Evolutionary conservation across 257 asterid species (phyloP), one percentile per base, ranked within the genome.

Genomic region (Fraxinus pennsylvanica): DNA sequence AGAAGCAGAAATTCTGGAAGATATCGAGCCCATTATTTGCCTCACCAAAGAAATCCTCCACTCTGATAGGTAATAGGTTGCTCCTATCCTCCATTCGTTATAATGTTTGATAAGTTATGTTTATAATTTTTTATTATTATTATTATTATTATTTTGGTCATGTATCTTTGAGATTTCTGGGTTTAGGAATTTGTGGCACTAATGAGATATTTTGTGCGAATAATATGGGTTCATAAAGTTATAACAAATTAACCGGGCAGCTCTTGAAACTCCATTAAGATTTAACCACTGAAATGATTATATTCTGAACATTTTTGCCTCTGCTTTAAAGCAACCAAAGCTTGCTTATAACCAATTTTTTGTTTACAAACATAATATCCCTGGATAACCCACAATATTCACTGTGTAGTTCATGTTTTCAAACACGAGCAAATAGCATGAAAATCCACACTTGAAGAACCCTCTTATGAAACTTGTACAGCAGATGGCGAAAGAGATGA

Each of bases 31-130:
- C 77, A 72, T 91, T 76, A 82, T 83, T 78, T 78, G 74, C 67
- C 91, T 86, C 70, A 78, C 93, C 70, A 94, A 94, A 76, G 88
- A 89, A 72, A 92, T 94, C 69, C 91, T 94, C 72, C 98, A 94
- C 87, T 92, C 97, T 0, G 38, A 86, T 22, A 91, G 95, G 97
- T 92, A 63, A 63, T 27, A 25, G 17, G 17, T 27, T 63, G 33
- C 47, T 63, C 69, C 36, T 2, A 57, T 19, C 39, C 47, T 77
- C 33, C 38, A 39, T 61, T 45, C 36, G 68, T 70, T 41, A 68
- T 54, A 12, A 47, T 43, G 35, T 41, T 30, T 36, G 32, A 57
- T 68, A 19, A 21, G 39, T 57, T 5, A 52, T 75, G 7, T 15
- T 65, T 76, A 41, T n/a, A 9, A 47, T 1, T 74, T 35, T 43